Evolutionary conservation across 2,329 filamentous ascomycete species (phyloP).

Genomic region (Colletotrichum salicis): DNA sequence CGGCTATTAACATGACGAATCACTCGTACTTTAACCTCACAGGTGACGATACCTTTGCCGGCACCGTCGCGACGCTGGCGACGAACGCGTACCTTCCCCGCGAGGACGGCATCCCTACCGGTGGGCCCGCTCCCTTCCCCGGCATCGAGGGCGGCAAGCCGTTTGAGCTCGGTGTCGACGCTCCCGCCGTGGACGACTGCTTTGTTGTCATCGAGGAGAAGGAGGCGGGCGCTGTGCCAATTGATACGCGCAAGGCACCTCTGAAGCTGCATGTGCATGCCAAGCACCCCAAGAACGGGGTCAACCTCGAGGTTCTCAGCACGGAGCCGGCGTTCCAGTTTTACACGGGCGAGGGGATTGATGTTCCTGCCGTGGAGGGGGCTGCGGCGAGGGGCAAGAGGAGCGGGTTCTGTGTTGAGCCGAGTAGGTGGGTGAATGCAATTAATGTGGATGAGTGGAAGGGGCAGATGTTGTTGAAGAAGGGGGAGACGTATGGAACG

Average conservation of each 20-base stretch:
- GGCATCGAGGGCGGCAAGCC: constrained; percentile 71
- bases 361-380: constrained; percentile 75
- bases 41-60: constrained; percentile 62
- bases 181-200: constrained; percentile 88
- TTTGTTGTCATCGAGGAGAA: constrained; percentile 79
- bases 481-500: constrained; percentile 84
- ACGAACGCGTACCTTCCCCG: constrained; percentile 76
- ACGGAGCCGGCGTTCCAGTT: constrained; percentile 98
- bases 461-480: constrained; percentile 81
- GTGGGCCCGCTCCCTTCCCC: constrained; percentile 71
- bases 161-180: constrained; percentile 77
- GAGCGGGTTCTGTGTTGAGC: constrained; percentile 91
- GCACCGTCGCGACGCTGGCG: constrained; percentile 74
- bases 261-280: constrained; percentile 77
- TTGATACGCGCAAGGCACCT: constrained; percentile 73
- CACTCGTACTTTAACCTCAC: constrained; percentile 84
- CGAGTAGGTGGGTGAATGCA: constrained; percentile 90
- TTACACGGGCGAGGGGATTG: constrained; percentile 88
- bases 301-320: constrained; percentile 88
- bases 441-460: constrained; percentile 84
- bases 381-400: constrained; percentile 73
- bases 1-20: constrained; percentile 92
- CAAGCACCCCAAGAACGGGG: constrained; percentile 76
- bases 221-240: constrained; percentile 66
- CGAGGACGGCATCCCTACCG: constrained; percentile 80